Conservation (phyloP, 345 rosid genomes). For the Citrus sp. region DNA sequence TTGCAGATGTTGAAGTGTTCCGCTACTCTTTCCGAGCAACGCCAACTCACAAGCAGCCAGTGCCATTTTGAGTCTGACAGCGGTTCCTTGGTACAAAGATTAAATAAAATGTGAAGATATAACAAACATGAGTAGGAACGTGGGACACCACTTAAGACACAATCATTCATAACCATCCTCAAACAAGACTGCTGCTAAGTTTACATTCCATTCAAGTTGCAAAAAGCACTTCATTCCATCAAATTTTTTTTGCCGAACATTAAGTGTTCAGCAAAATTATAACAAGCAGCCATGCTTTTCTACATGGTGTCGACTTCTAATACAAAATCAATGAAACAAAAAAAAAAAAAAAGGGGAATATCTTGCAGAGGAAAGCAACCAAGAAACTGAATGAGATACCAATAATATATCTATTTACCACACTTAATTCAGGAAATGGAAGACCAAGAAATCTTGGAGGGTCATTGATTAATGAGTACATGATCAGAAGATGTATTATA, state of each 20-base stretch:
- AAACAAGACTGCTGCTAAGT: neutral
- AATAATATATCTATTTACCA: conserved; percentile 2
- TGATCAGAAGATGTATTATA: neutral
- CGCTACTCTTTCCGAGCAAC: too few species aligned
- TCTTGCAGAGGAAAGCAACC: neutral
- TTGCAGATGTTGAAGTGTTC: too few species aligned
- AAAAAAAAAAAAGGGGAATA: neutral
- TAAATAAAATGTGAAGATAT: too few species aligned
- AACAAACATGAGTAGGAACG: too few species aligned
- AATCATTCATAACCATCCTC: neutral
- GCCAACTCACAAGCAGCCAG: too few species aligned
- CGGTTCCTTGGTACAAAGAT: too few species aligned
- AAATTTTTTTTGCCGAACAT: neutral
- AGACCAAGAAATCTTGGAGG: neutral
- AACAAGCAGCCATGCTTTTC: neutral
- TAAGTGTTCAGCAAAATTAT: accelerated
- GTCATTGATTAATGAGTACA: neutral
- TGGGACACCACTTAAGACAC: neutral
- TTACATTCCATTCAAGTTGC: neutral
- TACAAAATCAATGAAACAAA: neutral
- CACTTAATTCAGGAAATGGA: neutral
- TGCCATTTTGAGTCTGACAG: too few species aligned
- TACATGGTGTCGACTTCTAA: neutral
- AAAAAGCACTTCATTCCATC: neutral
- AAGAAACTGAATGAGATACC: neutral